These are phyloP conservation scores for Penicillium thymicola DNA, from an alignment of 2,329 filamentous ascomycete genomes.

Conservation along the genomic window DNA sequence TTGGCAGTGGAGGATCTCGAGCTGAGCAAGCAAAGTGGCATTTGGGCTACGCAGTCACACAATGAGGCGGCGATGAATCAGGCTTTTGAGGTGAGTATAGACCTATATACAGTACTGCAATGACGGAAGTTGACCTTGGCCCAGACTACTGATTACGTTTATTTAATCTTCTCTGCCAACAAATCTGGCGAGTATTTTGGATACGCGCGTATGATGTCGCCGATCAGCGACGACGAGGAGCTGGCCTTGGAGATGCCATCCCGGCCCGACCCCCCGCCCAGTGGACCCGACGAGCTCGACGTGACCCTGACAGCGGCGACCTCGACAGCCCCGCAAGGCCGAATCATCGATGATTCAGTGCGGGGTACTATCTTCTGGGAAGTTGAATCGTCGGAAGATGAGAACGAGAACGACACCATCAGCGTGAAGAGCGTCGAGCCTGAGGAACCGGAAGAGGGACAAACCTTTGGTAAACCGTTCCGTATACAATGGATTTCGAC, in stretches of 20 bases:
- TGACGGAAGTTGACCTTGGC: neutral
- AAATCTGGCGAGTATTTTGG: conserved; percentile 97
- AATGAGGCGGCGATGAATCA: conserved; percentile 82
- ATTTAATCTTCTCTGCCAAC: conserved; percentile 91
- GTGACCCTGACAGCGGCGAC: conserved; percentile 78
- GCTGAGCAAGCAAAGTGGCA: conserved; percentile 76
- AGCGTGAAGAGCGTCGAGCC: conserved; percentile 46
- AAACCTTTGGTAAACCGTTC: conserved; percentile 88
- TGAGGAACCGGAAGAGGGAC: conserved; percentile 49
- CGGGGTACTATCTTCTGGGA: conserved; percentile 99
- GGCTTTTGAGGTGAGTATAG: conserved; percentile 67
- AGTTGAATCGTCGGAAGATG: conserved; percentile 58
- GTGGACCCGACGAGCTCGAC: conserved; percentile 66
- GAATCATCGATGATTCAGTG: conserved; percentile 87
- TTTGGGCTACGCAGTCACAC: conserved; percentile 93
- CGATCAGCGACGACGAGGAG: conserved; percentile 73
- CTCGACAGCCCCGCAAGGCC: conserved; percentile 72
- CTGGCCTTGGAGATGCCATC: conserved; percentile 68
- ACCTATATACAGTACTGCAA: neutral
- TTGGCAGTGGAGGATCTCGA: conserved; percentile 88
- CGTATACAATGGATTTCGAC: conserved; percentile 87
- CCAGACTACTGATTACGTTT: conserved; percentile 77
- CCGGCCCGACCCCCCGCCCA: conserved; percentile 55
- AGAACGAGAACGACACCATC: conserved; percentile 34
- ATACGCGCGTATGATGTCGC: conserved; percentile 84